phyloP scores from a whole-genome alignment of 441 rosid genomes.

The Gossypium trilobum region DNA sequence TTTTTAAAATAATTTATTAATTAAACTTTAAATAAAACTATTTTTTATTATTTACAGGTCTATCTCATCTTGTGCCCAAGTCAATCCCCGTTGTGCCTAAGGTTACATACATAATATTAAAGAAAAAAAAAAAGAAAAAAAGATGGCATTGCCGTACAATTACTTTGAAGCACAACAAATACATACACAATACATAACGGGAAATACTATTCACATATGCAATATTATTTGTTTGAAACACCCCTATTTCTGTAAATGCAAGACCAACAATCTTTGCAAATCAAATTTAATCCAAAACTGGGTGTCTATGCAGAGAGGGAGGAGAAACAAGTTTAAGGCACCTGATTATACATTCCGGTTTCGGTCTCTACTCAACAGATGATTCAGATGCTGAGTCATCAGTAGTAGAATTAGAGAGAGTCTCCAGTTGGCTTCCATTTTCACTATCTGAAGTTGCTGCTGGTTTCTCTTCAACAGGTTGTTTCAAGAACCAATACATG shows the following conservation, averaged over 20 bases:
- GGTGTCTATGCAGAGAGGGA: not conserved
- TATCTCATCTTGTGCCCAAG: no score
- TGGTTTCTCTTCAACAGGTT: constrained; percentile 57
- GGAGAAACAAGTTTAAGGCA: not conserved
- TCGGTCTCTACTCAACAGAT: constrained; percentile 44
- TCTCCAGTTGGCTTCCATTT: constrained; percentile 38
- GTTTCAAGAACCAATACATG: constrained; percentile 82
- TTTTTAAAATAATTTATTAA: no score
- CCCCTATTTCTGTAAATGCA: constrained; percentile 18
- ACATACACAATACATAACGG: not conserved
- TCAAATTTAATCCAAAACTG: constrained; percentile 12
- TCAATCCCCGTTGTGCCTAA: no score
- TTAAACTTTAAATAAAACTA: no score
- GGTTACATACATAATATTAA: no score
- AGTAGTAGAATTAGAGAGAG: constrained; percentile 44
- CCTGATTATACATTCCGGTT: constrained; percentile 23
- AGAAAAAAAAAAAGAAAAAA: no score
- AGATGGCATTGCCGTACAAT: not conserved
- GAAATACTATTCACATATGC: constrained; percentile 23
- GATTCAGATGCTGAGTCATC: constrained; percentile 93
- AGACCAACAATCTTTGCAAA: constrained; percentile 21
- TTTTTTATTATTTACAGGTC: no score
- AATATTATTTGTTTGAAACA: constrained; percentile 23
- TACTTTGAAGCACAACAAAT: not conserved
- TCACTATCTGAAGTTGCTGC: constrained; percentile 60